Evolutionary conservation across 192 early-diverging fungal species (phyloP), one percentile per base, ranked within the genome.

Genomic region (Irineochytrium annulatum): DNA sequence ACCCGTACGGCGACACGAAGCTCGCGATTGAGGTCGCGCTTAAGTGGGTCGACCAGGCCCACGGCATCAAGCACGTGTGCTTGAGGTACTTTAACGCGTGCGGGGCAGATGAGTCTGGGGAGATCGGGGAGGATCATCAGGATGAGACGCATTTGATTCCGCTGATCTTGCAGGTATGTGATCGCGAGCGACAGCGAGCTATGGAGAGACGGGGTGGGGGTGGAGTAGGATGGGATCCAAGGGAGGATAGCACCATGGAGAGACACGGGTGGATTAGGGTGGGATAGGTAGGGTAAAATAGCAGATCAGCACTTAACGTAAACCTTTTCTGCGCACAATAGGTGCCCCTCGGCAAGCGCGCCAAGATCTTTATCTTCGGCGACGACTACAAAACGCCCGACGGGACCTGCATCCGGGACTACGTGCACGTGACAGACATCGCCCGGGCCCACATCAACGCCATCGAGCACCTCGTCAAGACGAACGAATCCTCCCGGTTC

Each of bases 1-100:
- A 93, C 72, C 90, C 93, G 19, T 98, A 98, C 61, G 95, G 95
- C 29, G 84, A 91, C 51, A 95, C 95, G n/a, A 98, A 98, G 59
- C 76, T 95, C n/a, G 91, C 84, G 68, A 86, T 90, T 53, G 95
- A 98, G 67, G 82, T 80, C 68, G 84, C 92, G 29, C 77, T 97
- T 57, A 92, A 94, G 54, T 80, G 89, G 62, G 49, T 61, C 41
- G 78, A 82, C 37, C 56, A 68, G 35, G 78, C 78, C 3, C 78
- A 65, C 46, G 76, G 70, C 16, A 44, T 82, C 33, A 77, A 76
- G 45, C 70, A 34, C 41, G 75, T 78, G 37, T 84, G 70, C 67
- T 60, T 78, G 19, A 74, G 96, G n/a, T 98, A 93, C 73, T 98
- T 98, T 56, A 98, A 98, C 76, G 89, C 95, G 19, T 88, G 87